Base-by-base conservation (phyloP, 352 stramenopile genomes). In the Pythium dissimile region DNA sequence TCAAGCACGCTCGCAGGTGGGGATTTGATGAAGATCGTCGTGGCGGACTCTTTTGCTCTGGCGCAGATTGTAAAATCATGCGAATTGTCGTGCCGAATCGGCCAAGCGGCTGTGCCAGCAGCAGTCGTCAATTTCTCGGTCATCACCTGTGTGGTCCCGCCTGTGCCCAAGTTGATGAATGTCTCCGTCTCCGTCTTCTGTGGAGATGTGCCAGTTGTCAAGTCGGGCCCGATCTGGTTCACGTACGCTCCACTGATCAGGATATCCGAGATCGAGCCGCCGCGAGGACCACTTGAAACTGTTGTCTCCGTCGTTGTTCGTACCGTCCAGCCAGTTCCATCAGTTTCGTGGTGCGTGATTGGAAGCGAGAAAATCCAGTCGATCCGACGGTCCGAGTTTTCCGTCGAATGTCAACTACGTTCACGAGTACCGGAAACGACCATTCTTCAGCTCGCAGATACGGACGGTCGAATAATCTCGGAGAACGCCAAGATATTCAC, bases 401-500 rank as follows among this genome's bases (percentile, higher is more conserved):
- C 43, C 1, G 16, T 62, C 20, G 27, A 18, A 11, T 67, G 59
- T 27, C 23, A 28, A 11, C 1, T 61, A 26, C 49, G 13, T 9
- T 61, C 59, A 8, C 13, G 28, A 4, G 12, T 38, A 1, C 5
- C 26, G 5, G 59, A 62, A n/a, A 11, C 32, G n/a, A 28, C 21
- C 1, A 31, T n/a, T 10, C 34, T 68, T 5, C 54, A 48, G 24
- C 39, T 68, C 5, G 30, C 24, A 13, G 38, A 45, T 11, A 41
- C 46, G 24, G 24, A 41, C 23, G 61, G 54, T 13, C 30, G 8
- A 13, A 34, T 55, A 16, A 45, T 68, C 10, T 63, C 61, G 1
- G 53, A 63, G 31, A 68, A 68, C 32, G 54, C 38, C 6, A 31
- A 49, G 31, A 12, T 68, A 5, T 68, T 68, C 18, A 46, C 34